Evolutionary conservation across 345 rosid species (phyloP).

Genomic region (Rhizophora mangle): DNA sequence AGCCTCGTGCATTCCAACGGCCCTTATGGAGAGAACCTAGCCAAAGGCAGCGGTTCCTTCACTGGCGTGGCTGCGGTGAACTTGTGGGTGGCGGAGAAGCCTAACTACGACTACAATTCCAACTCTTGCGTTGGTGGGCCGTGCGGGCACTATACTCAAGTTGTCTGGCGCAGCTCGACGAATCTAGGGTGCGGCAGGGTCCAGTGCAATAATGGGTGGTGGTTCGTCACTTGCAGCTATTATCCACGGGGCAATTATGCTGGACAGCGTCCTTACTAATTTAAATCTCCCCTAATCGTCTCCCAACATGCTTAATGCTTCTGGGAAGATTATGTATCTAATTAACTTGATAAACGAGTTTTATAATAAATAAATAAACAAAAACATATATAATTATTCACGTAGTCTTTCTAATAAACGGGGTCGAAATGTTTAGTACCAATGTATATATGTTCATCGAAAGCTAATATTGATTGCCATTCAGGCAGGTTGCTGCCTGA

Average conservation of each 20-base stretch:
- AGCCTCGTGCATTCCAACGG: constrained; percentile 4
- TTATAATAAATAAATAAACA: too few relatives aligned
- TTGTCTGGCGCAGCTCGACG: constrained; percentile 18
- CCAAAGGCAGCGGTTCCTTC: constrained; percentile 6
- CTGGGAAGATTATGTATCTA: too few relatives aligned
- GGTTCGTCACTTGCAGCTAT: constrained; percentile 14
- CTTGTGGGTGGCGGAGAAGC: constrained; percentile 57
- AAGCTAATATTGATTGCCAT: background rate
- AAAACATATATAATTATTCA: too few relatives aligned
- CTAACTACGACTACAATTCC: constrained; percentile 40
- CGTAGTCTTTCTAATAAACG: too few relatives aligned
- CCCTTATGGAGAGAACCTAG: constrained; percentile 21
- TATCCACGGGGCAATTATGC: constrained; percentile 17
- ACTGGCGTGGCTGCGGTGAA: background rate
- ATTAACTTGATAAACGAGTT: too few relatives aligned
- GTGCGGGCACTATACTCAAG: constrained; percentile 20
- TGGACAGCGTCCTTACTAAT: constrained; percentile 15
- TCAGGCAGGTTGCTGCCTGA: background rate
- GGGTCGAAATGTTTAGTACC: too few relatives aligned
- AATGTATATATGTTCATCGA: too few relatives aligned
- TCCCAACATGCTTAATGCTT: too few relatives aligned
- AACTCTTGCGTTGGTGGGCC: constrained; percentile 45
- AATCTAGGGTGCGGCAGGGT: constrained; percentile 21
- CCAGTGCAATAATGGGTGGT: background rate
- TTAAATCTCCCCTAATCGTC: too few relatives aligned